phyloP scores from a whole-genome alignment of 192 early-diverging fungal genomes.

The Chytriomyces confervae region DNA sequence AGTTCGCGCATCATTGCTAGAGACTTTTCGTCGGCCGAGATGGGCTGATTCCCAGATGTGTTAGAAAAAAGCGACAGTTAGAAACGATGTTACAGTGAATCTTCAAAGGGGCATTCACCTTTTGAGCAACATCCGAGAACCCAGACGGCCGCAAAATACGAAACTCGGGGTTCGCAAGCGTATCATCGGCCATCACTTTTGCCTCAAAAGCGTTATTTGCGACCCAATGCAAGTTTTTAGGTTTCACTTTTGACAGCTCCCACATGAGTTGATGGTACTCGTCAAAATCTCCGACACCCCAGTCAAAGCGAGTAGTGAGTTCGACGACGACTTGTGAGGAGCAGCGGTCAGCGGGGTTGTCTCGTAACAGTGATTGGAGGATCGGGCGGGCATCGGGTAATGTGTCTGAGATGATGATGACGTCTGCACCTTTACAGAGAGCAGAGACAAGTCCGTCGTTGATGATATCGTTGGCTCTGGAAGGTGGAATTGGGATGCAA shows the following conservation, averaged over 20 bases:
- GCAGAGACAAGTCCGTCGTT: conserved; percentile 25
- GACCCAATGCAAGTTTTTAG: conserved; percentile 30
- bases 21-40: neutral
- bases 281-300: conserved; percentile 30
- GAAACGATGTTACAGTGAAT: neutral
- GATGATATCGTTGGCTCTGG: conserved; percentile 27
- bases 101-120: neutral
- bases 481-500: too few species aligned
- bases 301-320: conserved; percentile 31
- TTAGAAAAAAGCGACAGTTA: neutral
- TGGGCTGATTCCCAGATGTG: neutral
- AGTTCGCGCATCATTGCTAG: neutral
- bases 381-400: conserved; percentile 28
- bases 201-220: conserved; percentile 36
- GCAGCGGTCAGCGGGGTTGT: conserved; percentile 24
- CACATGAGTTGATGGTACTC: conserved; percentile 34
- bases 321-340: conserved; percentile 27
- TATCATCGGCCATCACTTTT: conserved; percentile 36
- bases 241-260: conserved; percentile 17
- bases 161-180: conserved; percentile 24
- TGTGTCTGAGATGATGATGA: conserved; percentile 31
- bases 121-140: conserved; percentile 17
- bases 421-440: conserved; percentile 8
- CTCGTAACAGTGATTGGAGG: conserved; percentile 25
- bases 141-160: conserved; percentile 30